Evolutionary conservation across 768 basidiomycete genomes (phyloP), one percentile per base, ranked within the genome.

Genomic region (Strobilomyces echinocephalus): DNA sequence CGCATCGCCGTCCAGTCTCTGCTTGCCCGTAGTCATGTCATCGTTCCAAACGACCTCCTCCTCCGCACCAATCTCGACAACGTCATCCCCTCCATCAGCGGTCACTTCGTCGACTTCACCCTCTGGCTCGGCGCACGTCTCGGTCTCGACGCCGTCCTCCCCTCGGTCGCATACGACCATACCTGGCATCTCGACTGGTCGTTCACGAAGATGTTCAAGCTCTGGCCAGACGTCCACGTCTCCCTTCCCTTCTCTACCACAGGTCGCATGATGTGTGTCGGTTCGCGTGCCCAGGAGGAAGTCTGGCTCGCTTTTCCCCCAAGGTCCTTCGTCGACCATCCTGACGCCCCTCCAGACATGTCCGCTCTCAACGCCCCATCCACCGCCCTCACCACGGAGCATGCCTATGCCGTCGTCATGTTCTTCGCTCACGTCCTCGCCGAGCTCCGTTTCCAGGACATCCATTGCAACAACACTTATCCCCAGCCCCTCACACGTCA

Each of bases 251-350:
- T 54, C 18, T 35, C 33, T 10, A 35, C 47, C 33, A 49, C 40
- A 0, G 47, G 53, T 8, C 46, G 52, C 28, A 54, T 54, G 53
- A 14, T 49, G 4, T 21, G 31, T 26, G 3, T 54, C 7, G 47
- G 53, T 16, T 18, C 38, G 1, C 31, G 33, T 8, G 12, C 8
- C n/a, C 46, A 54, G 5, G 47, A 54, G 6, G 40, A 54, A 0
- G 8, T 54, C 11, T 54, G 53, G 53, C 20, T 54, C 14, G 39
- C 53, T 5, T 8, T 54, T 4, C 16, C 36, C 3, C 46, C 53
- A 1, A 9, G 34, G 5, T 10, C 46, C 7, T 14, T 49, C n/a
- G 16, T 54, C 7, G 33, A 49, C 2, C 45, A 47, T 2, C 45
- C 38, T 3, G 39, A 53, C 45, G 2, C 14, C 3, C 28, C 15